Percentiles rank a stretch among this genome's conserved stretches.
Conservation (phyloP, 176 grass and related monocot species). For the Areca catechu region DNA sequence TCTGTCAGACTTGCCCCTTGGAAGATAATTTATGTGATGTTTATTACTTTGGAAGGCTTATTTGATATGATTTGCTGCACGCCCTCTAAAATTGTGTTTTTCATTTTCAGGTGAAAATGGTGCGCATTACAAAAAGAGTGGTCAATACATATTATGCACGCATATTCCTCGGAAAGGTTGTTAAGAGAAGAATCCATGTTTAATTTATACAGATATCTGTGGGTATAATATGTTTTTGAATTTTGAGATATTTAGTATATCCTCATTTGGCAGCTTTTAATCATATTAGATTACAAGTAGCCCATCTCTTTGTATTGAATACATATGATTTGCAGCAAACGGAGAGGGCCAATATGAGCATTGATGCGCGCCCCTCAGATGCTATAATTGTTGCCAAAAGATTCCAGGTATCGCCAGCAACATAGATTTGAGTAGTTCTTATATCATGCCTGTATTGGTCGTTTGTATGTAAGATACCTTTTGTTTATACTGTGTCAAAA, state of each 20-base stretch:
- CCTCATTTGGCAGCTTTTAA: no score
- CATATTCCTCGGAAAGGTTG: constrained; percentile 8
- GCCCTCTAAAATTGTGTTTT: background rate
- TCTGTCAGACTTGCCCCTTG: no score
- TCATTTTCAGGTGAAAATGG: constrained; percentile 11
- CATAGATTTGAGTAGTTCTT: background rate
- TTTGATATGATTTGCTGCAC: background rate
- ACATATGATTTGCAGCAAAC: background rate
- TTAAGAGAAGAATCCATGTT: background rate
- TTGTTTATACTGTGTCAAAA: no score
- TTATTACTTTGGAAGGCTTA: no score
- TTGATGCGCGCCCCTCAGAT: constrained; percentile 4
- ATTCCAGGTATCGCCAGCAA: background rate
- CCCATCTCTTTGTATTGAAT: background rate
- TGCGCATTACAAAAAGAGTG: constrained; percentile 7
- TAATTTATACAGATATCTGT: no score
- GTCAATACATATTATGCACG: constrained; percentile 1
- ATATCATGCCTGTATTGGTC: no score
- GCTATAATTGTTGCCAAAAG: constrained; percentile 5
- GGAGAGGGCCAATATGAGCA: background rate
- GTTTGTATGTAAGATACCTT: no score
- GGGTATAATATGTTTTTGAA: no score
- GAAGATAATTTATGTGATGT: no score
- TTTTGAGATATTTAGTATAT: no score
- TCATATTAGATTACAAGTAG: no score